Base-by-base conservation (phyloP, 1,284 basidiomycete genomes). In the Microbotryum scabiosae region DNA sequence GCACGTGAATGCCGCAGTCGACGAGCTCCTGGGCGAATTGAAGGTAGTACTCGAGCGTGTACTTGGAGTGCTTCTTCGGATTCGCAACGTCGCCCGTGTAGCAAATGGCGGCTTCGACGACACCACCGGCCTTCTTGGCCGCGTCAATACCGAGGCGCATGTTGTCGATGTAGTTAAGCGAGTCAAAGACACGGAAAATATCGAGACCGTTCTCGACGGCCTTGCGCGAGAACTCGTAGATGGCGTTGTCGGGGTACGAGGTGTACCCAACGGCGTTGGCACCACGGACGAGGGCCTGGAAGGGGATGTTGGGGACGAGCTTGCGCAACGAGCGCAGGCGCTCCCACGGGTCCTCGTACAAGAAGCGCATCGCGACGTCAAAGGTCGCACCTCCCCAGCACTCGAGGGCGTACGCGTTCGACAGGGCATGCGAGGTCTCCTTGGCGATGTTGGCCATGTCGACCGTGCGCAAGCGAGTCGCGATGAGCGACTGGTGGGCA, bases 371-470 rank as follows among this genome's bases (percentile, higher is more conserved):
- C 41, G 96, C 88, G 54, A 99, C 96, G 76, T 98, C 96, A 74
- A 99, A 99, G 5, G 96, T 98, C 52, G 96, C 96, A 69, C 96
- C 96, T 14, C 96, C 96, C 96, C 96, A 99, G 82, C 94, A 97
- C 54, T 99, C 96, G 68, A 99, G 78, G 74, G 88, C 88, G 80
- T 92, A 99, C 23, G 96, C 90, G 73, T 97, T 98, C 55, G 90
- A 84, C 57, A 99, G 81, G 9, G 93, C 94, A 76, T 90, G 87
- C 72, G 86, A 90, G 2, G 96, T 98, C 81, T 97, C 92, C 78
- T 91, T 97, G 64, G 96, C 96, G 70, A 99, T 97, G 79, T 97
- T 97, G 72, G 87, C 88, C 85, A 98, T 97, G 75, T 99, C 96
- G 69, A 90, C 85, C 23, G 96, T 98, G 69, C 96, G 85, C 68